Evolutionary conservation across 768 basidiomycete species (phyloP), one percentile per base, ranked within the genome.

Genomic region (Kwoniella sp.): DNA sequence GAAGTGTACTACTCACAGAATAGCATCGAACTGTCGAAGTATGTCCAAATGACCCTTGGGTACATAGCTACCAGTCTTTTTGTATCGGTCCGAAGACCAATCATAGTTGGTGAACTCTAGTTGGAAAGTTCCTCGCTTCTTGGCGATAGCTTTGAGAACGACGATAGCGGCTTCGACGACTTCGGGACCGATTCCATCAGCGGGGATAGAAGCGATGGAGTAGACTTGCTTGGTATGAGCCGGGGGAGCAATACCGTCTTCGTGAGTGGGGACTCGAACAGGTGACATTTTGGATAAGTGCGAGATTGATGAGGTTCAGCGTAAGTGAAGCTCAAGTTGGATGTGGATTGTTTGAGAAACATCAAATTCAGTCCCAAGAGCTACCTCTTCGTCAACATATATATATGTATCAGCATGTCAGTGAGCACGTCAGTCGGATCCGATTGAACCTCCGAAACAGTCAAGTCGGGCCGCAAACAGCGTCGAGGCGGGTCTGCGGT

Each of bases 111-210:
- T 79, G 61, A 84, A 85, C 64, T 84, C 80, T 44, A 85, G 72
- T 3, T 73, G 65, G 64, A 85, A 86, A 2, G 37, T 62, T 46
- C 83, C 83, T 40, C 83, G 82, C 58, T 82, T 80, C 64, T 78
- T 71, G 0, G 82, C 80, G 15, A 82, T 81, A 24, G 82, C 83
- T 50, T 84, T 80, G 21, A 86, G 74, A 66, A 83, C 84, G 3
- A 82, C 80, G 30, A 84, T 69, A 6, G 83, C 84, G 7, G 84
- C 84, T 10, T 83, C 81, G 73, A 84, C 84, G 2, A 85, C 85
- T 68, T 86, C 84, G 50, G 81, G 76, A 2, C 85, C 85, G 64
- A 85, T 85, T 7, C 85, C 85, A 73, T 85, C 85, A 17, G 84
- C 85, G 6, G 84, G 82, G 15, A 85, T 81, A 36, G 83, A 83